phyloP scores from a whole-genome alignment of 306 rosid genomes.

The Casuarina glauca region DNA sequence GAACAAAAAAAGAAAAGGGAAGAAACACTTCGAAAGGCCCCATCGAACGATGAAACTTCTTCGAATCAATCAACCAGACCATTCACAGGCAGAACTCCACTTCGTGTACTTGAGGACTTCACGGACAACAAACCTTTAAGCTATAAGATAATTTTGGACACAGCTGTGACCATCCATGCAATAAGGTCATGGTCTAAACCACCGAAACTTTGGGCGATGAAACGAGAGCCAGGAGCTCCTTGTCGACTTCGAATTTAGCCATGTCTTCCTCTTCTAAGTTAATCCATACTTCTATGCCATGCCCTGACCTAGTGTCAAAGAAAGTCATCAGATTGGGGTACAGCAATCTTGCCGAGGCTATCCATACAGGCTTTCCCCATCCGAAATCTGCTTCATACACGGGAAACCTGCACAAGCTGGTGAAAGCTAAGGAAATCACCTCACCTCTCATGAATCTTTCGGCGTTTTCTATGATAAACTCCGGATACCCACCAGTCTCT shows the following conservation, averaged over 20 bases:
- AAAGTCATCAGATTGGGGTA: slow-evolving; percentile 11
- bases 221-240: slow-evolving; percentile 9
- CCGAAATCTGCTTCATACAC: slow-evolving; percentile 41
- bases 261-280: slow-evolving; percentile 37
- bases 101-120: too few species aligned
- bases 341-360: slow-evolving; percentile 22
- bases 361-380: slow-evolving; percentile 51
- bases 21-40: too few species aligned
- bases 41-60: too few species aligned
- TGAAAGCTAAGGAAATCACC: neutral
- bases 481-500: neutral
- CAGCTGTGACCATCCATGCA: neutral
- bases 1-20: too few species aligned
- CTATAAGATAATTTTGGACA: neutral
- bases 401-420: slow-evolving; percentile 16
- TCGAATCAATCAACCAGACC: too few species aligned
- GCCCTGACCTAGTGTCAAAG: slow-evolving; percentile 25
- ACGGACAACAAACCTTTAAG: neutral
- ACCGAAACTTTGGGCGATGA: neutral
- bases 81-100: too few species aligned
- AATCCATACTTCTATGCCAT: slow-evolving; percentile 41
- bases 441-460: neutral
- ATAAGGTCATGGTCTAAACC: neutral
- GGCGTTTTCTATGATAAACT: neutral
- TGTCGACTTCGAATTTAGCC: slow-evolving; percentile 20